Percentiles rank a stretch among this genome's conserved stretches.
Evolutionary conservation across 2,329 filamentous ascomycete genomes (phyloP).

Genomic region (Hirsutella thompsonii): DNA sequence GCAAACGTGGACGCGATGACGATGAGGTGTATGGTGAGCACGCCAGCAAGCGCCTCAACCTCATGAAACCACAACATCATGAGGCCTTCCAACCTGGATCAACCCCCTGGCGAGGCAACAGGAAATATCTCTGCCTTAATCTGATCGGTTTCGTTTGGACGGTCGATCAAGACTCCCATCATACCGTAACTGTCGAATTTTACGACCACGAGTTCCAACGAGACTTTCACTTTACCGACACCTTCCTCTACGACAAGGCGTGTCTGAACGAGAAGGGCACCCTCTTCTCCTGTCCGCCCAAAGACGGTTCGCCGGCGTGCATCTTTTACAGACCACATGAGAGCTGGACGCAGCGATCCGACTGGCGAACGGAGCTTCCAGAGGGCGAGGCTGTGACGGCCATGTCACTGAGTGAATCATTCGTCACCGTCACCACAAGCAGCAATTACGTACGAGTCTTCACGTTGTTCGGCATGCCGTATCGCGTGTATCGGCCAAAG

Average conservation of each 20-base stretch:
- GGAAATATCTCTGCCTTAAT: conserved; percentile 88
- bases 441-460: conserved; percentile 85
- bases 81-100: conserved; percentile 85
- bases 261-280: conserved; percentile 78
- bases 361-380: conserved; percentile 85
- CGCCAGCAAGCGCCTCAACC: conserved; percentile 34
- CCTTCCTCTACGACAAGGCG: conserved; percentile 90
- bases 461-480: conserved; percentile 82
- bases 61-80: conserved; percentile 55
- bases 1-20: conserved; percentile 36
- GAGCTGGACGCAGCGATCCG: conserved; percentile 81
- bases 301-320: conserved; percentile 52
- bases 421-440: conserved; percentile 78
- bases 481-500: conserved; percentile 84
- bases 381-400: conserved; percentile 75
- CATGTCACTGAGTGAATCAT: conserved; percentile 83
- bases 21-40: conserved; percentile 36
- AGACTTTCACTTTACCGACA: conserved; percentile 96
- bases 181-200: conserved; percentile 94
- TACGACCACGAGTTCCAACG: conserved; percentile 87
- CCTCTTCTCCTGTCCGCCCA: conserved; percentile 70
- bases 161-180: conserved; percentile 82
- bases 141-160: conserved; percentile 94
- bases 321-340: conserved; percentile 97
- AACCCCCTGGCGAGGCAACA: conserved; percentile 89